A percentile compares a stretch with the other conserved stretches of the same genome.
Evolutionary conservation across 2,329 filamentous ascomycete genomes (phyloP).

Genomic region (Anthostomella pinea): DNA sequence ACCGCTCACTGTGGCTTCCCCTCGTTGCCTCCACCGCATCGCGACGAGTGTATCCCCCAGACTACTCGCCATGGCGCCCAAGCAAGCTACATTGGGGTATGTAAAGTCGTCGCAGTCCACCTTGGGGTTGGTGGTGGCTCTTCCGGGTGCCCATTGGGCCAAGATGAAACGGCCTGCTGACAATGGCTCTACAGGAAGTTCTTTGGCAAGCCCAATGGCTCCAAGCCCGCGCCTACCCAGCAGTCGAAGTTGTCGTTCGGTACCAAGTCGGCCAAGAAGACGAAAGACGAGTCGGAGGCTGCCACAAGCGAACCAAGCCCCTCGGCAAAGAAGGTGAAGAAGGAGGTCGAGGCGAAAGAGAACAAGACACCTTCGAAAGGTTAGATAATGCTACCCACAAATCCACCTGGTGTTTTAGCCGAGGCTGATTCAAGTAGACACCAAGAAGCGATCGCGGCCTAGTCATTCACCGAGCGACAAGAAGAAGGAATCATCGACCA

Average conservation of each 20-base stretch:
- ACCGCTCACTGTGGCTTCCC: constrained; percentile 24
- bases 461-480: constrained; percentile 21
- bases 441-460: constrained; percentile 45
- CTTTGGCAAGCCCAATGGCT: constrained; percentile 66
- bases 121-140: constrained; percentile 29
- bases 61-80: constrained; percentile 31
- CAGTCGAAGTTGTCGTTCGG: constrained; percentile 80
- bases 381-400: constrained; percentile 19
- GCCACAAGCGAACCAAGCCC: constrained; percentile 14
- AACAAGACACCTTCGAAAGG: constrained; percentile 39
- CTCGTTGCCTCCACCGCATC: constrained; percentile 20
- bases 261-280: constrained; percentile 46
- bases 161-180: constrained; percentile 10
- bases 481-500: constrained; percentile 23
- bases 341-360: constrained; percentile 34
- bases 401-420: constrained; percentile 2
- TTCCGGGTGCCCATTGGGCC: constrained; percentile 1
- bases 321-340: constrained; percentile 19
- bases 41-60: constrained; percentile 24
- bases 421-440: constrained; percentile 29
- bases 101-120: constrained; percentile 34
- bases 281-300: constrained; percentile 31
- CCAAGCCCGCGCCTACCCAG: constrained; percentile 59
- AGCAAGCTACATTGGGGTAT: constrained; percentile 35
- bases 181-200: constrained; percentile 65